Conservation (phyloP, 495 filamentous ascomycete species). For the Stereocaulon alpinum region DNA sequence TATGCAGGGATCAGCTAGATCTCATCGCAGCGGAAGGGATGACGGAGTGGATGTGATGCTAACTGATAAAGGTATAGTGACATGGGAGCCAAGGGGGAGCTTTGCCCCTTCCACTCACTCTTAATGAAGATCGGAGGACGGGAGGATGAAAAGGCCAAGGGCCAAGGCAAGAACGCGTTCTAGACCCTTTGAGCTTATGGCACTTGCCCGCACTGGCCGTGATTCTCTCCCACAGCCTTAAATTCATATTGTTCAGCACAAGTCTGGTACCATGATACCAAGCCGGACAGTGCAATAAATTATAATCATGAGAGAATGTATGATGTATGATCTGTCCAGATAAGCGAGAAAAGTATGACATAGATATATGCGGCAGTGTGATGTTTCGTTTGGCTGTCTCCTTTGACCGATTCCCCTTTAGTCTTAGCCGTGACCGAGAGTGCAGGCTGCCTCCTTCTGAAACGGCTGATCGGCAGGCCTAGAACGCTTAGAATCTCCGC, state of each 20-base stretch:
- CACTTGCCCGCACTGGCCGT: not conserved
- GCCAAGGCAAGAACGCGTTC: not conserved
- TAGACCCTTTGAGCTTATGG: not conserved
- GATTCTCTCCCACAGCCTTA: not conserved
- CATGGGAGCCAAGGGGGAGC: not conserved
- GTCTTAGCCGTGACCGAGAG: not conserved
- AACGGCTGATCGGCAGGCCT: slow-evolving; percentile 8
- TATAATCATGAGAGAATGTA: too few relatives aligned
- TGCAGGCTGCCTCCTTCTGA: not conserved
- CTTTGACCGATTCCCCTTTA: not conserved
- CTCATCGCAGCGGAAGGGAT: slow-evolving; percentile 2
- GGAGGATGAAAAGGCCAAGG: not conserved
- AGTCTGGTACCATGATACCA: too few relatives aligned
- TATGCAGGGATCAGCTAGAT: not conserved
- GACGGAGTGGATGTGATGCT: slow-evolving; percentile 2
- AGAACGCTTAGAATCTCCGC: slow-evolving; percentile 4
- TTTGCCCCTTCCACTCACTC: not conserved
- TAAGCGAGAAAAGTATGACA: too few relatives aligned
- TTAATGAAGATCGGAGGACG: not conserved
- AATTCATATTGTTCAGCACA: too few relatives aligned
- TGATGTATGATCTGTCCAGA: too few relatives aligned
- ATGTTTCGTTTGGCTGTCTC: not conserved
- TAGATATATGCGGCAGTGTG: not conserved
- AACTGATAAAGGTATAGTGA: not conserved
- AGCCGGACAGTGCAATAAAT: too few relatives aligned